These are phyloP conservation scores for Leishmania aethiopica DNA, from an alignment of 208 protist species.

Conservation along the genomic window DNA sequence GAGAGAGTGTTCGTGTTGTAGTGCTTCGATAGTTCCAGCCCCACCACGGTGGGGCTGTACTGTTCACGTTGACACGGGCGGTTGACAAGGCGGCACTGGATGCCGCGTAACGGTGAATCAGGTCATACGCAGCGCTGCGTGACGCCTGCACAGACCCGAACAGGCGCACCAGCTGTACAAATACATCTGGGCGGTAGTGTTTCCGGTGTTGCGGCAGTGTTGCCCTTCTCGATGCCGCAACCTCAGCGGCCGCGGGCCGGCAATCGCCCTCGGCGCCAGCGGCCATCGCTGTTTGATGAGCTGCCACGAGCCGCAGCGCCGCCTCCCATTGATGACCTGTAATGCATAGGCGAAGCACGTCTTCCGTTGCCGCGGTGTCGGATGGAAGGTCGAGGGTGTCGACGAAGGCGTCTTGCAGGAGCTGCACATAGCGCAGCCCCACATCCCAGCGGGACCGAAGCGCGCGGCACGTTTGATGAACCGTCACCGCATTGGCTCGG, in stretches of 20 bases:
- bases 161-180: slow-evolving; percentile 31
- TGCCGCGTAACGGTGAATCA: slow-evolving; percentile 1
- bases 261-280: background rate
- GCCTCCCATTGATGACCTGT: slow-evolving; percentile 52
- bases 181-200: slow-evolving; percentile 27
- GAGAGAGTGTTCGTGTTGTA: slow-evolving; percentile 53
- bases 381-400: slow-evolving; percentile 30
- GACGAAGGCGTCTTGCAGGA: slow-evolving; percentile 29
- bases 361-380: slow-evolving; percentile 32
- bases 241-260: background rate
- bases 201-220: slow-evolving; percentile 2
- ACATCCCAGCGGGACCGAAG: slow-evolving; percentile 24
- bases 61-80: background rate
- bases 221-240: background rate
- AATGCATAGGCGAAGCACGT: slow-evolving; percentile 48
- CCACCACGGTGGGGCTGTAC: background rate
- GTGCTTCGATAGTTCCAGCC: slow-evolving; percentile 37
- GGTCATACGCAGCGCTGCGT: slow-evolving; percentile 6
- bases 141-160: slow-evolving; percentile 14
- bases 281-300: slow-evolving; percentile 2
- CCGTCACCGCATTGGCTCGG: slow-evolving; percentile 55
- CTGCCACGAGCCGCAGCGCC: slow-evolving; percentile 40
- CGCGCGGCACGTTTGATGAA: slow-evolving; percentile 59
- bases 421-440: slow-evolving; percentile 38
- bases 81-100: background rate